Conservation (phyloP, 2,329 filamentous ascomycete genomes). For the Aspergillus sp. region DNA sequence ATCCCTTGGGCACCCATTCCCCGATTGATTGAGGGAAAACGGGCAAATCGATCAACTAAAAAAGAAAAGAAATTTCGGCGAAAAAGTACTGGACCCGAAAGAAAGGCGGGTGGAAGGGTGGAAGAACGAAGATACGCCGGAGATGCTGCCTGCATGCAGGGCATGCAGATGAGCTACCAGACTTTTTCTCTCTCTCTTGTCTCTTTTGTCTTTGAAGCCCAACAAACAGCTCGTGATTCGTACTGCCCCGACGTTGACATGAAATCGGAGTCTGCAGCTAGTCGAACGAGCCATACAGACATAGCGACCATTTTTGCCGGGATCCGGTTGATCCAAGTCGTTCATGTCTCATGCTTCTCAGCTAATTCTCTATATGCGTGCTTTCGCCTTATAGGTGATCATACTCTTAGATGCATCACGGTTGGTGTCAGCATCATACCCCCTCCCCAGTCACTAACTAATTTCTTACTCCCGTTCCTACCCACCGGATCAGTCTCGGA, state of each 20-base stretch:
- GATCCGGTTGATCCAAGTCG: conserved; percentile 10
- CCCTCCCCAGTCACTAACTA: not conserved
- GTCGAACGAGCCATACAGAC: not conserved
- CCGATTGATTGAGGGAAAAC: not conserved
- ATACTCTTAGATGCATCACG: not conserved
- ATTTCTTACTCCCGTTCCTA: not conserved
- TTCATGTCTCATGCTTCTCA: not conserved
- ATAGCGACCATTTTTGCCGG: not conserved
- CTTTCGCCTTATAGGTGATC: not conserved
- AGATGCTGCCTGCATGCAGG: not conserved
- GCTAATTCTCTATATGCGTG: not conserved
- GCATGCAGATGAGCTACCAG: not conserved
- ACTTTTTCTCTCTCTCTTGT: not conserved
- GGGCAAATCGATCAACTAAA: not conserved
- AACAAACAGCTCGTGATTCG: not conserved
- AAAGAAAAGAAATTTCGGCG: not conserved
- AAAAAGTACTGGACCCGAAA: not conserved
- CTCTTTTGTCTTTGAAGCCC: not conserved
- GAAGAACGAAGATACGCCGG: not conserved
- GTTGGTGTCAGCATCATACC: not conserved
- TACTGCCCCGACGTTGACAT: not conserved
- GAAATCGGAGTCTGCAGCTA: not conserved
- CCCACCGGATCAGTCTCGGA: not conserved
- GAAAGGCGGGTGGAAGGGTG: not conserved
- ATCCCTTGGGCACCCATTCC: conserved; percentile 5